These are phyloP conservation scores for Solanum pinnatisectum DNA, from an alignment of 257 asterid genomes.

Conservation along the genomic window DNA sequence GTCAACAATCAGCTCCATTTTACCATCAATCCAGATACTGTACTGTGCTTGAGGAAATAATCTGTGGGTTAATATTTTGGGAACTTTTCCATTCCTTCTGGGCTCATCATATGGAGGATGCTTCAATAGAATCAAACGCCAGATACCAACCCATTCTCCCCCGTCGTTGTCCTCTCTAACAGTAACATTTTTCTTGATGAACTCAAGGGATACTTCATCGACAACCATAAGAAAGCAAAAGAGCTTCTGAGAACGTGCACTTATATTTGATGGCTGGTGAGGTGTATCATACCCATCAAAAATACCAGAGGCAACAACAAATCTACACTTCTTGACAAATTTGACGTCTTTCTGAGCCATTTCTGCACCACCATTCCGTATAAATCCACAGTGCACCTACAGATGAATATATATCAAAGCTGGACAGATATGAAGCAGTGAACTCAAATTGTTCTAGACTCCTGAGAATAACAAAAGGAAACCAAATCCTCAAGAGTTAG, in stretches of 20 bases:
- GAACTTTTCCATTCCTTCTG: constrained; percentile 96
- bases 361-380: constrained; percentile 82
- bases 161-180: constrained; percentile 70
- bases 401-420: neutral
- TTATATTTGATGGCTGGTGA: constrained; percentile 80
- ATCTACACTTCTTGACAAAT: constrained; percentile 63
- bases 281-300: constrained; percentile 94
- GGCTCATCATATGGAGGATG: constrained; percentile 96
- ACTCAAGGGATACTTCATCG: constrained; percentile 78
- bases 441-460: neutral
- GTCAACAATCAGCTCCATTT: constrained; percentile 97
- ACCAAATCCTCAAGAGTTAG: neutral
- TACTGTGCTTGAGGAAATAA: constrained; percentile 86
- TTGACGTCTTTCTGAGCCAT: constrained; percentile 59
- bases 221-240: constrained; percentile 95
- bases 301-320: constrained; percentile 95
- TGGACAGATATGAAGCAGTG: neutral
- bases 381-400: constrained; percentile 97
- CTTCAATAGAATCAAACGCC: constrained; percentile 83
- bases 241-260: constrained; percentile 55
- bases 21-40: constrained; percentile 99
- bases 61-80: constrained; percentile 91
- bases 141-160: constrained; percentile 89
- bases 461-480: neutral
- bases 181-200: constrained; percentile 54